Evolutionary conservation across 805 yeast genomes (phyloP).

Genomic region (Zygosaccharomyces kombuchaensis): DNA sequence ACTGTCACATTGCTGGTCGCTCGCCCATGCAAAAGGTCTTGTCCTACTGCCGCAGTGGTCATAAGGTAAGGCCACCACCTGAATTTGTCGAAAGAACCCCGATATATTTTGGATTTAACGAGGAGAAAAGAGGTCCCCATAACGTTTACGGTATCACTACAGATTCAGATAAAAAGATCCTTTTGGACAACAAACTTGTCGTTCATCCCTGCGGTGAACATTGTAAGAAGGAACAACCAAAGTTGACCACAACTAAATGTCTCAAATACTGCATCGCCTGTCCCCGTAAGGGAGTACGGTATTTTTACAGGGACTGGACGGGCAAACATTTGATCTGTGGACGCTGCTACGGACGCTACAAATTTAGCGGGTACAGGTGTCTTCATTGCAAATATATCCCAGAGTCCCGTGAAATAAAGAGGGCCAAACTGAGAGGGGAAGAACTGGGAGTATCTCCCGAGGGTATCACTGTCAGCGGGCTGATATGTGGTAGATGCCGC

Average conservation of each 20-base stretch:
- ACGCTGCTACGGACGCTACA: conserved; percentile 27
- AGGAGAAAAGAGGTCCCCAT: conserved; percentile 17
- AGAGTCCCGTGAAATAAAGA: conserved; percentile 22
- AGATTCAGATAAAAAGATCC: conserved; percentile 17
- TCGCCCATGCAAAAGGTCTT: conserved; percentile 24
- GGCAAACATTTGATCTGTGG: conserved; percentile 25
- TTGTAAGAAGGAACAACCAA: conserved; percentile 21
- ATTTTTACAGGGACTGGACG: conserved; percentile 28
- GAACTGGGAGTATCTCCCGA: conserved; percentile 15
- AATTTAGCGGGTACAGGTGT: conserved; percentile 26
- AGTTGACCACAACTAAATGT: conserved; percentile 15
- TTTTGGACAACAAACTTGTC: conserved; percentile 25
- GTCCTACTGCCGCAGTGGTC: conserved; percentile 27
- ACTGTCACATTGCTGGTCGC: conserved; percentile 24
- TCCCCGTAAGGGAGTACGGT: conserved; percentile 21
- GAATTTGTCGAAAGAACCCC: conserved; percentile 17
- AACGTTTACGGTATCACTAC: conserved; percentile 19
- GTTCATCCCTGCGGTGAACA: conserved; percentile 16
- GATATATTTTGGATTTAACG: conserved; percentile 21
- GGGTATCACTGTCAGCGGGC: conserved; percentile 17
- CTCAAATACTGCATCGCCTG: conserved; percentile 26
- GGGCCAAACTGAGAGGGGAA: conserved; percentile 16
- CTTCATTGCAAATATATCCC: conserved; percentile 26
- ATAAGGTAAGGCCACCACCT: conserved; percentile 19
- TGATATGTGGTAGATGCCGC: conserved; percentile 18